phyloP scores from a whole-genome alignment of 192 early-diverging fungal species.

The Coemansia sp. region DNA sequence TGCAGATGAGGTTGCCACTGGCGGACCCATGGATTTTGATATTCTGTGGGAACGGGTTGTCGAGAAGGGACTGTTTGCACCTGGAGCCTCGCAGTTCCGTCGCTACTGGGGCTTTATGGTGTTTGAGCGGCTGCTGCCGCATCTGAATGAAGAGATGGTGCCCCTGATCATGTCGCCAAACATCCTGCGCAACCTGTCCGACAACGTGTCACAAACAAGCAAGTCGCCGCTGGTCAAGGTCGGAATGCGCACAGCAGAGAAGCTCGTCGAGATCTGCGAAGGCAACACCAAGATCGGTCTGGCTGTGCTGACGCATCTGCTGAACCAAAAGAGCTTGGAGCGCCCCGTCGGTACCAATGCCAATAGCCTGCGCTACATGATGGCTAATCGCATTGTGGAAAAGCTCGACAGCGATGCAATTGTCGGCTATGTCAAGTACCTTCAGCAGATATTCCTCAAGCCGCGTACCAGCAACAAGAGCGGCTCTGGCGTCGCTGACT shows the following conservation, averaged over 20 bases:
- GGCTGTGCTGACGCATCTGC: conserved; percentile 77
- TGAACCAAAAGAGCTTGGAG: conserved; percentile 67
- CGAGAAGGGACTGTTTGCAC: conserved; percentile 77
- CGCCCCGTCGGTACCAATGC: conserved; percentile 63
- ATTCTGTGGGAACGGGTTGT: conserved; percentile 81
- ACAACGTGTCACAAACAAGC: conserved; percentile 75
- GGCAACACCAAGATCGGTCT: conserved; percentile 72
- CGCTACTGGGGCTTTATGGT: conserved; percentile 90
- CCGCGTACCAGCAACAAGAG: conserved; percentile 32
- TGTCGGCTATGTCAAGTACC: conserved; percentile 69
- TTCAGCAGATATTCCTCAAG: conserved; percentile 69
- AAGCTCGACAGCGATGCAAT: conserved; percentile 71
- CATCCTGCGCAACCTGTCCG: conserved; percentile 84
- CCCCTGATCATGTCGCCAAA: conserved; percentile 65
- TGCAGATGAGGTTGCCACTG: conserved; percentile 19
- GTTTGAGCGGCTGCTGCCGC: conserved; percentile 60
- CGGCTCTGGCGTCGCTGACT: conserved; percentile 34
- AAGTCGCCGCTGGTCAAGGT: conserved; percentile 77
- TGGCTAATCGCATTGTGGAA: conserved; percentile 75
- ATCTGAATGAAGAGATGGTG: conserved; percentile 42
- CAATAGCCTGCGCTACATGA: conserved; percentile 69
- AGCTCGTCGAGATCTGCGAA: conserved; percentile 58
- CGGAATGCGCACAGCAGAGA: conserved; percentile 55
- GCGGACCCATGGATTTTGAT: conserved; percentile 60
- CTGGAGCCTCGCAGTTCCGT: conserved; percentile 74